Conservation (phyloP, 2,329 filamentous ascomycete species). For the Zasmidium cellare region DNA sequence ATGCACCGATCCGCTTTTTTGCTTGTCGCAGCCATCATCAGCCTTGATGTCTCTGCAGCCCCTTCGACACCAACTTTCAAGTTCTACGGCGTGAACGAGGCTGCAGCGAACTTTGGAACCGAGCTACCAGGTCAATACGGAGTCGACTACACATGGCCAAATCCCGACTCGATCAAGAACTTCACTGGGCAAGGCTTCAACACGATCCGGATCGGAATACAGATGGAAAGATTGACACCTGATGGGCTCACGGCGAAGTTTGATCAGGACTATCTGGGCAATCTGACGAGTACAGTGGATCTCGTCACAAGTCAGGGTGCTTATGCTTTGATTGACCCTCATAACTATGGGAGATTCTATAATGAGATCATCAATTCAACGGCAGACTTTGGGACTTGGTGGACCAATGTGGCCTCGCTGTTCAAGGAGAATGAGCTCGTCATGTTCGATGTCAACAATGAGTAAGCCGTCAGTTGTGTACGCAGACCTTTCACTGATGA, state of each 20-base stretch:
- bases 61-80: too few species aligned
- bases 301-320: conserved; percentile 49
- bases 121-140: conserved; percentile 59
- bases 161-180: conserved; percentile 45
- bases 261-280: conserved; percentile 45
- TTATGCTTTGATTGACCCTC: too few species aligned
- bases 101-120: too few species aligned
- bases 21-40: too few species aligned
- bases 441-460: conserved; percentile 51
- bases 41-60: too few species aligned
- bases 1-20: too few species aligned
- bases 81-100: too few species aligned
- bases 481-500: conserved; percentile 6
- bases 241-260: conserved; percentile 47
- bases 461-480: conserved; percentile 17
- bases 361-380: conserved; percentile 46
- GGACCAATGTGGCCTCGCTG: conserved; percentile 41
- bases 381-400: conserved; percentile 44
- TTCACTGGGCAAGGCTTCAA: conserved; percentile 57
- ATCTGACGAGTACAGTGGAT: conserved; percentile 40
- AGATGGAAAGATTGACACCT: conserved; percentile 61
- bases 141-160: conserved; percentile 61
- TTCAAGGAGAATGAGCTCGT: conserved; percentile 45
- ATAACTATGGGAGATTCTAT: conserved; percentile 28
- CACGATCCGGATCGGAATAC: conserved; percentile 56